Percentiles rank a stretch among this genome's conserved stretches.
These are phyloP conservation scores for Syncephalastrum sp. DNA, from an alignment of 371 early-diverging fungal species.

Conservation along the genomic window DNA sequence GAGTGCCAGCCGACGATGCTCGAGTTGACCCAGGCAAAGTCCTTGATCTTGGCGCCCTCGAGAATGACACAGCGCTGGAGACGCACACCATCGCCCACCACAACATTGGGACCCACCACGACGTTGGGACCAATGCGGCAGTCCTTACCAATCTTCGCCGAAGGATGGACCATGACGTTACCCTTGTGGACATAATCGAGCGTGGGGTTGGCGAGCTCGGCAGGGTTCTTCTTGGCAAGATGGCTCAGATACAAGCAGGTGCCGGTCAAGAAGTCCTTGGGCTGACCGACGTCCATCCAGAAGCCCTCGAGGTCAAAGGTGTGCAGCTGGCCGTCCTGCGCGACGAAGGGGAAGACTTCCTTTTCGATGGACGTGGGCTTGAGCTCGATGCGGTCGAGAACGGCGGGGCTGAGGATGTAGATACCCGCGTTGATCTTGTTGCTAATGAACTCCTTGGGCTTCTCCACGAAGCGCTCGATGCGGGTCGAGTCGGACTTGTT, in stretches of 20 bases:
- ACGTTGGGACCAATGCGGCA: conserved; percentile 98
- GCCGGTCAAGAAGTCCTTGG: conserved; percentile 97
- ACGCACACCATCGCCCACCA: conserved; percentile 96
- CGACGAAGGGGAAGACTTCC: conserved; percentile 97
- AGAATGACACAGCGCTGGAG: conserved; percentile 90
- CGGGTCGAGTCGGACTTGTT: conserved; percentile 61
- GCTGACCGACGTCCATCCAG: conserved; percentile 99
- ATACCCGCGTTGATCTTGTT: conserved; percentile 99
- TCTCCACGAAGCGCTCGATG: conserved; percentile 98
- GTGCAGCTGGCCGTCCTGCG: conserved; percentile 82
- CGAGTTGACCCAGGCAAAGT: conserved; percentile 90
- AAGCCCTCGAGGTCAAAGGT: conserved; percentile 96
- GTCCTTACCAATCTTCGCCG: conserved; percentile 90
- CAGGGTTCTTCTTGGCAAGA: conserved; percentile 73
- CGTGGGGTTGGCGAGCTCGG: conserved; percentile 67
- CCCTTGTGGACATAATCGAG: conserved; percentile 75
- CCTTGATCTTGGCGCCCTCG: conserved; percentile 87
- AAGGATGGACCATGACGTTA: conserved; percentile 89
- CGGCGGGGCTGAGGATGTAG: conserved; percentile 92
- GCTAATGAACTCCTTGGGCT: conserved; percentile 93
- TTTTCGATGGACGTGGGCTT: conserved; percentile 98
- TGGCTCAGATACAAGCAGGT: conserved; percentile 92
- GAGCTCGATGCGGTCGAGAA: conserved; percentile 93
- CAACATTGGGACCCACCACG: conserved; percentile 89
- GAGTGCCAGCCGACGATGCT: conserved; percentile 98